These are phyloP conservation scores for Paecilomyces formosus DNA, from an alignment of 2,329 filamentous ascomycete genomes.

Conservation along the genomic window DNA sequence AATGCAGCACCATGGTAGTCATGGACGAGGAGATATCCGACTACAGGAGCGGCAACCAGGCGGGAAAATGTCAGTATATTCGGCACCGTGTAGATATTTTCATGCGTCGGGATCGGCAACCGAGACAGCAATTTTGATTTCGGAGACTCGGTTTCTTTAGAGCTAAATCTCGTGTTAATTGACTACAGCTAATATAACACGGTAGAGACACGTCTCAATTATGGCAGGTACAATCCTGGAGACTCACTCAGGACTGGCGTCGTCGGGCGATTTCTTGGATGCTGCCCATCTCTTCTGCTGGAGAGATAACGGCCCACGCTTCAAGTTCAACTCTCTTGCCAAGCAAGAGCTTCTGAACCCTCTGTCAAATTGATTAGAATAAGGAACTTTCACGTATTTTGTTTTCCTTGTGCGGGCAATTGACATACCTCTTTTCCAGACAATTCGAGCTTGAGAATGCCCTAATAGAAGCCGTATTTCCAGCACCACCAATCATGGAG, in stretches of 20 bases:
- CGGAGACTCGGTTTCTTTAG: conserved; percentile 13
- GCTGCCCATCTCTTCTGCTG: conserved; percentile 17
- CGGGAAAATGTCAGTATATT: conserved; percentile 87
- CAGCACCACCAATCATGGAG: background rate
- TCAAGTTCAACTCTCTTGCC: background rate
- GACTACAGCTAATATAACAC: conserved; percentile 11
- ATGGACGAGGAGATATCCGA: conserved; percentile 83
- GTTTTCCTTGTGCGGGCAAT: background rate
- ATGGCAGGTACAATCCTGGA: background rate
- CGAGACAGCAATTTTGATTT: conserved; percentile 26
- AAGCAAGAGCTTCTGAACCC: background rate
- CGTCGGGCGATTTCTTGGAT: conserved; percentile 14
- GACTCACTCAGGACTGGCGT: background rate
- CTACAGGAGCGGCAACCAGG: conserved; percentile 70
- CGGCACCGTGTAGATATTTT: conserved; percentile 96
- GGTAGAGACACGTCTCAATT: background rate
- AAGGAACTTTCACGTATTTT: background rate
- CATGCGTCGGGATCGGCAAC: conserved; percentile 43
- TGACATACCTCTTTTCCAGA: background rate
- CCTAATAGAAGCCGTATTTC: background rate
- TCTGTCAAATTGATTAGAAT: background rate
- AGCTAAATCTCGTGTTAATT: conserved; percentile 5
- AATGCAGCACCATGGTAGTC: conserved; percentile 73
- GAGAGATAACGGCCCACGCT: background rate
- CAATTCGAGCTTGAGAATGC: background rate